Evolutionary conservation across 208 protist species (phyloP), one percentile per base, ranked within the genome.

Genomic region (Acanthamoeba healyi): DNA sequence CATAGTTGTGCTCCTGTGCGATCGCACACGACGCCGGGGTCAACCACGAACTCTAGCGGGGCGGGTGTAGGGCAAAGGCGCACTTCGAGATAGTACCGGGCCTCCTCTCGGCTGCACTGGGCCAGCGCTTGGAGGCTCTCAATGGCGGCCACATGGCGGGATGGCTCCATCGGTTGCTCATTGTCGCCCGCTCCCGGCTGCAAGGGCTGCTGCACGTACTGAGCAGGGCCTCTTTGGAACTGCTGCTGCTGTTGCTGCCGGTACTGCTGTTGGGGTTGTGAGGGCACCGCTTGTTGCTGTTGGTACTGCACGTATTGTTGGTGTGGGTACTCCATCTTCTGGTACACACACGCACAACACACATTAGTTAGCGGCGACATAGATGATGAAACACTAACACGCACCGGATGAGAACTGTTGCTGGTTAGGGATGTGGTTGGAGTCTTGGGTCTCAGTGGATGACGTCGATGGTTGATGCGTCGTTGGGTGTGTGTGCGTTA

Each of bases 261-360:
- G n/a, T 72, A 40, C 54, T 72, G 63, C 7, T 38, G 63, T 34
- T 72, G 12, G 51, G 51, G 10, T 58, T 10, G 51, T 10, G 51
- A 58, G 10, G 19, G 10, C 14, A 10, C 19, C 14, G 51, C 51
- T 58, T 58, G 19, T 58, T 58, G n/a, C n/a, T n/a, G n/a, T n/a
- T 54, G 49, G 15, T 54, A 54, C 36, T 79, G 70, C 36, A 84
- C 17, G 74, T 84, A 84, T 44, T 84, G 74, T 22, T 84, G 74
- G 22, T 84, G 74, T 38, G 74, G 74, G n/a, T 84, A 84, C 74
- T 84, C 74, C 74, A 84, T 84, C 22, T 63, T 26, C 22, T 54
- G 6, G 49, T 54, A 54, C 49, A 19, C 49, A 19, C 49, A 19
- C 49, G n/a, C n/a, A 51, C 44, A 49, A 49, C 4, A 49, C 44